Conservation (phyloP, 345 rosid species). For the Excoecaria agallocha region DNA sequence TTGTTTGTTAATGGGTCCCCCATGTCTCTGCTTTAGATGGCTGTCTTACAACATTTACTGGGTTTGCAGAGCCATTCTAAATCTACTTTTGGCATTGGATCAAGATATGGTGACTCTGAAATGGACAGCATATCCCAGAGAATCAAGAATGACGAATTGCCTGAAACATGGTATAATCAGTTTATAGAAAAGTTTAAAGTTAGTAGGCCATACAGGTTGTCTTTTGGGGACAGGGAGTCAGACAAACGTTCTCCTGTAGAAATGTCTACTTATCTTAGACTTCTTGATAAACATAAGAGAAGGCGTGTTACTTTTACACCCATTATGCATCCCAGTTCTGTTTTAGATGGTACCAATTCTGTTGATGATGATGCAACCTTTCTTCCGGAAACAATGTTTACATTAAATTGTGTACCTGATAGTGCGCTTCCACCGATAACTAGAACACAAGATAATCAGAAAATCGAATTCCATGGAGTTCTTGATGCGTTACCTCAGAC, state of each 20-base stretch:
- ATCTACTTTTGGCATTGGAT: conserved; percentile 40
- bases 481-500: conserved; percentile 75
- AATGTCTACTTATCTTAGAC: conserved; percentile 66
- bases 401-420: conserved; percentile 78
- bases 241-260: conserved; percentile 72
- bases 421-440: conserved; percentile 50
- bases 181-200: conserved; percentile 61
- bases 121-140: conserved; percentile 54
- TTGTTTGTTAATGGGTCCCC: background rate
- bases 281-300: conserved; percentile 63
- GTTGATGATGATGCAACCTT: conserved; percentile 55
- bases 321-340: conserved; percentile 39
- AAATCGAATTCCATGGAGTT: conserved; percentile 60
- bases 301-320: conserved; percentile 55
- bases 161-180: conserved; percentile 87
- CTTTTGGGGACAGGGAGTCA: conserved; percentile 55
- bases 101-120: conserved; percentile 55
- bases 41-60: conserved; percentile 5
- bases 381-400: conserved; percentile 78
- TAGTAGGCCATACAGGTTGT: conserved; percentile 50
- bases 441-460: conserved; percentile 38
- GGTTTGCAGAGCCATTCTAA: conserved; percentile 50
- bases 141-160: conserved; percentile 71
- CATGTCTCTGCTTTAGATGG: background rate
- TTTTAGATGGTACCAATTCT: conserved; percentile 40